These are phyloP conservation scores for Dorcoceras hygrometricum DNA, from an alignment of 257 asterid genomes.

Conservation along the genomic window DNA sequence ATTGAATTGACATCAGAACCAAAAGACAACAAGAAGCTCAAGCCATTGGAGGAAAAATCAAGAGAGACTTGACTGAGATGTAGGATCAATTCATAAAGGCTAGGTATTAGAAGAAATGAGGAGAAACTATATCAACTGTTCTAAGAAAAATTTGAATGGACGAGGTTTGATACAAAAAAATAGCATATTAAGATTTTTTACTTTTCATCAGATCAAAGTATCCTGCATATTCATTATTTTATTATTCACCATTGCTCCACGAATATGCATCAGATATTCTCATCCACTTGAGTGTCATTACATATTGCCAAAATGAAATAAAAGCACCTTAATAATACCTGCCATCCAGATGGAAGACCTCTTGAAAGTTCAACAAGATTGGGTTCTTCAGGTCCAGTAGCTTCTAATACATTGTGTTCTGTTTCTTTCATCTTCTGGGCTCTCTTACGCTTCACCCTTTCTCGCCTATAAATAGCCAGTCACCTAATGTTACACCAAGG, in stretches of 20 bases:
- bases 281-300: not conserved
- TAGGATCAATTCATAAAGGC: not conserved
- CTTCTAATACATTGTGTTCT: conserved; percentile 37
- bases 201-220: not conserved
- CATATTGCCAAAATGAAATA: conserved; percentile 6
- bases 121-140: not conserved
- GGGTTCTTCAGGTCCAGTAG: conserved; percentile 40
- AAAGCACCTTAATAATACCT: conserved; percentile 43
- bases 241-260: not conserved
- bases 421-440: conserved; percentile 55
- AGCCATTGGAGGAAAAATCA: not conserved
- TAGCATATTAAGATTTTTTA: too few species aligned
- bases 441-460: conserved; percentile 84
- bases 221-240: too few species aligned
- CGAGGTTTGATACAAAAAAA: not conserved
- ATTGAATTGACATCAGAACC: too few species aligned
- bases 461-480: conserved; percentile 64
- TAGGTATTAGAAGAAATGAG: not conserved
- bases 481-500: conserved; percentile 10
- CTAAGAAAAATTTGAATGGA: not conserved
- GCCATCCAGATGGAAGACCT: conserved; percentile 93
- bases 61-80: too few species aligned
- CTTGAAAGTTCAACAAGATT: conserved; percentile 58
- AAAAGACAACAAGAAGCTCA: not conserved
- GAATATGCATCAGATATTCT: not conserved